A percentile compares a stretch with the other conserved stretches of the same genome.
Conservation (phyloP, 2,329 filamentous ascomycete species). For the Hymenoscyphus albidus region DNA sequence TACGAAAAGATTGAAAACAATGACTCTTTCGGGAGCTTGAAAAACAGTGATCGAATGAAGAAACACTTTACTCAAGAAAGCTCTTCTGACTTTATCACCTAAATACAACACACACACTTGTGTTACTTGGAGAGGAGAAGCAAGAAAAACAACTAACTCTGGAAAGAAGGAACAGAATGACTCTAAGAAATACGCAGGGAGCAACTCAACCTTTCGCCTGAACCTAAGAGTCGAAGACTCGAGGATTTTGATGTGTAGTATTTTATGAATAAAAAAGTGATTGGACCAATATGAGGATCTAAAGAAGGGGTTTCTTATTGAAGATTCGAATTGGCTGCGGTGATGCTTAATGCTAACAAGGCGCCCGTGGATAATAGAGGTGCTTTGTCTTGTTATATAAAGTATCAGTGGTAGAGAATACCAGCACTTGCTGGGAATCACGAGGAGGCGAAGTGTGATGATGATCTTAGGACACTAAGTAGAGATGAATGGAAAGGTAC, state of each 20-base stretch:
- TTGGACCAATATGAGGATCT: neutral
- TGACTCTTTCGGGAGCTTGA: too few relatives aligned
- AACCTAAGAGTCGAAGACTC: neutral
- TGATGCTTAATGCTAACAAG: neutral
- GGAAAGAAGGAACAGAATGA: neutral
- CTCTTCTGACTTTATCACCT: neutral
- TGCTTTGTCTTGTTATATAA: neutral
- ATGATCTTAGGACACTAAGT: neutral
- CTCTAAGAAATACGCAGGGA: neutral
- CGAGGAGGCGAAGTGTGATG: neutral
- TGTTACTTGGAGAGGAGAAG: neutral
- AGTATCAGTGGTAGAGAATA: neutral
- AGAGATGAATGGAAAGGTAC: constrained; percentile 1
- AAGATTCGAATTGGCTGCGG: neutral
- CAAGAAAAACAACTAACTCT: neutral
- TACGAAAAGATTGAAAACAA: neutral
- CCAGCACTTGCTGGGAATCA: neutral
- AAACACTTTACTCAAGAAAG: neutral
- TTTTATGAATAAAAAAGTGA: neutral
- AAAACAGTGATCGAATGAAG: neutral
- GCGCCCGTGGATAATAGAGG: neutral
- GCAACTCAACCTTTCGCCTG: neutral
- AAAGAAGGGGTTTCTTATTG: neutral
- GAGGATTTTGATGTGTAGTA: neutral
- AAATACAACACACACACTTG: neutral